These are phyloP conservation scores for Lentinula boryana DNA, from an alignment of 768 basidiomycete species.

Conservation along the genomic window DNA sequence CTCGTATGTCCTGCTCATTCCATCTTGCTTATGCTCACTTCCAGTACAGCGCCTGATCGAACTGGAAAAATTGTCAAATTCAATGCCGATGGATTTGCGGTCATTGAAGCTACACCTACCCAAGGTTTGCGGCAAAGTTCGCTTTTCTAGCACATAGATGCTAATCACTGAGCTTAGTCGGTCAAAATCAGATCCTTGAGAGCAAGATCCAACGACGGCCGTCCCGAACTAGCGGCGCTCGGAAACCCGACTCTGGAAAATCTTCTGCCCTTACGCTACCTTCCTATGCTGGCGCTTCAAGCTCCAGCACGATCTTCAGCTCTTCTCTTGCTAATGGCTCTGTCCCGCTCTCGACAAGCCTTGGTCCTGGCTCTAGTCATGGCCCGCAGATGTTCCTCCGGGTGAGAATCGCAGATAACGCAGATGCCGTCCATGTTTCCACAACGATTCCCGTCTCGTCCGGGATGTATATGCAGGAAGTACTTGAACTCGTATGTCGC, in stretches of 20 bases:
- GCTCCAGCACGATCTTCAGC: constrained; percentile 21
- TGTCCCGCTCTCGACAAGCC: constrained; percentile 54
- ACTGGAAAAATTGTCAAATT: constrained; percentile 83
- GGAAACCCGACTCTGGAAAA: constrained; percentile 16
- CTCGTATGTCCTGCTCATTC: constrained; percentile 53
- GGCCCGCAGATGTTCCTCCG: constrained; percentile 83
- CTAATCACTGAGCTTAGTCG: constrained; percentile 19
- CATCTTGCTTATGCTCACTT: constrained; percentile 1
- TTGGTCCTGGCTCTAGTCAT: constrained; percentile 64
- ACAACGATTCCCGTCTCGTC: constrained; percentile 93
- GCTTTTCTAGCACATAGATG: neutral
- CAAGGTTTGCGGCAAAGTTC: constrained; percentile 47
- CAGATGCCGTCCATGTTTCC: constrained; percentile 78
- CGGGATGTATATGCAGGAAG: constrained; percentile 97
- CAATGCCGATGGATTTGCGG: constrained; percentile 84
- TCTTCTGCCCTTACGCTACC: constrained; percentile 27
- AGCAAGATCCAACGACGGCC: constrained; percentile 47
- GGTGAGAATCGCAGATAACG: constrained; percentile 73
- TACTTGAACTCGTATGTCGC: constrained; percentile 77
- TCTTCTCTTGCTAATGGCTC: constrained; percentile 19
- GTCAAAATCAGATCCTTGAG: constrained; percentile 79
- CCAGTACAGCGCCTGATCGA: constrained; percentile 79
- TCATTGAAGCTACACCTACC: constrained; percentile 66
- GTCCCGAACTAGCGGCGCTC: constrained; percentile 40
- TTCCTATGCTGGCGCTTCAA: constrained; percentile 21